Conservation (phyloP, 345 rosid genomes). For the Clausena lansium region DNA sequence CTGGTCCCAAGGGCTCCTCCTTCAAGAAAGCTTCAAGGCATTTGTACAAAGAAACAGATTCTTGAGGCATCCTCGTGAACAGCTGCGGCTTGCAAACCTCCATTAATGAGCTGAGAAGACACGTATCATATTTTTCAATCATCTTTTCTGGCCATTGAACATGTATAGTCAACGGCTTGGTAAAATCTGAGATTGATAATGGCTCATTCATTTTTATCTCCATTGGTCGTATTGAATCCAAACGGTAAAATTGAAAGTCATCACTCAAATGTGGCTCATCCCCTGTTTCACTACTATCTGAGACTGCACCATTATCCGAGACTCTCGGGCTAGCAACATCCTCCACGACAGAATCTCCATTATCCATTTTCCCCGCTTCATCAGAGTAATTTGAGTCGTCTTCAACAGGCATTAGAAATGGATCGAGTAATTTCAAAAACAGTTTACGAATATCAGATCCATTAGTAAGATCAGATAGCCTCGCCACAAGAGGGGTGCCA, state of each 20-base stretch:
- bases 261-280: constrained; percentile 20
- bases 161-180: constrained; percentile 28
- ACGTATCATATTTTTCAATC: constrained; percentile 41
- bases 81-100: constrained; percentile 50
- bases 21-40: constrained; percentile 75
- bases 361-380: constrained; percentile 25
- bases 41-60: constrained; percentile 52
- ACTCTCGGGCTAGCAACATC: constrained; percentile 30
- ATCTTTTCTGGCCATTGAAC: constrained; percentile 50
- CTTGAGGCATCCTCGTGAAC: constrained; percentile 45
- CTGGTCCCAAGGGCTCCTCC: constrained; percentile 77
- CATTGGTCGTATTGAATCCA: not conserved
- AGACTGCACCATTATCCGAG: constrained; percentile 21
- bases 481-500: constrained; percentile 57
- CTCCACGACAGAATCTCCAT: constrained; percentile 40
- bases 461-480: constrained; percentile 28
- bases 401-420: constrained; percentile 43
- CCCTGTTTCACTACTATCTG: constrained; percentile 33
- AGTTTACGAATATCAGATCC: constrained; percentile 42
- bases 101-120: constrained; percentile 43
- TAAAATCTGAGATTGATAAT: constrained; percentile 14
- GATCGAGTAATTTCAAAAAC: constrained; percentile 45
- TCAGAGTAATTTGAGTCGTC: constrained; percentile 31
- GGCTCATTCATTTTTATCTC: constrained; percentile 37
- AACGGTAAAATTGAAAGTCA: constrained; percentile 38